A percentile compares a stretch with the other conserved stretches of the same genome.
These are phyloP conservation scores for Thalassiosira livingstoniorum DNA, from an alignment of 352 stramenopile genomes.

Conservation along the genomic window DNA sequence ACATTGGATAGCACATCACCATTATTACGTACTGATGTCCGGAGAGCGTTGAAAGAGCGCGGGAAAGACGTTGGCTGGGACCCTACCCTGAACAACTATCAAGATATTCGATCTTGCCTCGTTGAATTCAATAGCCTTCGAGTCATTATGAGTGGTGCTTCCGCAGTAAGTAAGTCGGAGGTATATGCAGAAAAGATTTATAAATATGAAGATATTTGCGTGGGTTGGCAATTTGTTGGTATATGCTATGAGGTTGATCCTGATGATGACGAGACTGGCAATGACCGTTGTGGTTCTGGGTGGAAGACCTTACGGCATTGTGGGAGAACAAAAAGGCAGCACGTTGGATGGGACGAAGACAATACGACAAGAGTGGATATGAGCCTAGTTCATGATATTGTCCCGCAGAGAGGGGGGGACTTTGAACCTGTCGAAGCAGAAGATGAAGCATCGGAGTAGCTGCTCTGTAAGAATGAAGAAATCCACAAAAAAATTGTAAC, in stretches of 20 bases:
- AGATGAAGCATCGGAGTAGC: too few species aligned
- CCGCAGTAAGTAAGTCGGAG: conserved; percentile 26
- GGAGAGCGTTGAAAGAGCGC: neutral
- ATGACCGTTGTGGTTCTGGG: neutral
- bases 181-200: conserved; percentile 45
- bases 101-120: conserved; percentile 23
- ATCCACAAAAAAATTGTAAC: too few species aligned
- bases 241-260: conserved; percentile 33
- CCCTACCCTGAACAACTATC: conserved; percentile 32
- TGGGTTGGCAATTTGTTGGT: conserved; percentile 40
- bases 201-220: conserved; percentile 40
- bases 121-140: conserved; percentile 39
- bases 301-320: neutral
- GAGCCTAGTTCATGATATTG: conserved; percentile 46
- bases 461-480: too few species aligned
- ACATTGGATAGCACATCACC: conserved; percentile 36
- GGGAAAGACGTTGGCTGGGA: conserved; percentile 34
- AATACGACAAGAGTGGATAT: conserved; percentile 40
- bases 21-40: conserved; percentile 26
- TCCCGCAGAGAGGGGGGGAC: conserved; percentile 40
- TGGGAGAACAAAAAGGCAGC: neutral
- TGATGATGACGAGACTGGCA: neutral
- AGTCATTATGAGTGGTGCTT: conserved; percentile 38
- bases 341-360: neutral
- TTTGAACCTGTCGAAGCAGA: conserved; percentile 36